Conservation (phyloP, 805 yeast genomes). For the Cyberlindnera petersonii region DNA sequence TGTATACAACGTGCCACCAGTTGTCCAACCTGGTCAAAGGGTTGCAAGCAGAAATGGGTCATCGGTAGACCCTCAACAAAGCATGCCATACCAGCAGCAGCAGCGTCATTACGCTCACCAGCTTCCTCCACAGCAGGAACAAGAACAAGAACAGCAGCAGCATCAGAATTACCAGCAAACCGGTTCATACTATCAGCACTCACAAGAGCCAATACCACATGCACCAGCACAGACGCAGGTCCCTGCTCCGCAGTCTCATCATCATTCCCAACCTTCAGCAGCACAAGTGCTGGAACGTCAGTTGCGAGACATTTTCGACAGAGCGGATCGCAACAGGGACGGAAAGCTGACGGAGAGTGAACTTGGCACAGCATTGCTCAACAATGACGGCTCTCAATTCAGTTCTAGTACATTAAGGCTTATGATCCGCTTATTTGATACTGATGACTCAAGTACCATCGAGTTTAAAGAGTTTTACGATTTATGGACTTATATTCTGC, state of each 20-base stretch:
- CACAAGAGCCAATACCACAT: constrained; percentile 3
- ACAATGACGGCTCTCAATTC: constrained; percentile 62
- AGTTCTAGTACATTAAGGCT: constrained; percentile 54
- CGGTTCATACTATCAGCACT: neutral
- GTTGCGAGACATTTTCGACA: constrained; percentile 47
- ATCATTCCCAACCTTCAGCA: constrained; percentile 15
- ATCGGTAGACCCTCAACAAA: neutral
- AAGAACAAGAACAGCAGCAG: constrained; percentile 1
- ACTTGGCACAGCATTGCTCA: constrained; percentile 53
- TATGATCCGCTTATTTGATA: constrained; percentile 62
- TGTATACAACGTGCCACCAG: constrained; percentile 2
- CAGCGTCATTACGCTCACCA: neutral
- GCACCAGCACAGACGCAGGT: constrained; percentile 1
- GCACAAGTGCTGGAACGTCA: constrained; percentile 38
- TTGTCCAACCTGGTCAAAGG: constrained; percentile 5
- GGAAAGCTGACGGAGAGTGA: constrained; percentile 57
- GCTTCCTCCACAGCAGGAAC: neutral
- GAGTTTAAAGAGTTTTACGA: constrained; percentile 61
- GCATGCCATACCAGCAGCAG: neutral
- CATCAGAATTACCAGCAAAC: constrained; percentile 1
- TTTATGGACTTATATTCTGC: constrained; percentile 63
- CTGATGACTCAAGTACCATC: constrained; percentile 40
- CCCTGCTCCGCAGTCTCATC: constrained; percentile 6
- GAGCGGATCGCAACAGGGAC: constrained; percentile 49
- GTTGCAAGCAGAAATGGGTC: constrained; percentile 4